These are phyloP conservation scores for Haematococcus lacustris DNA, from an alignment of 139 green algal species.

Conservation along the genomic window DNA sequence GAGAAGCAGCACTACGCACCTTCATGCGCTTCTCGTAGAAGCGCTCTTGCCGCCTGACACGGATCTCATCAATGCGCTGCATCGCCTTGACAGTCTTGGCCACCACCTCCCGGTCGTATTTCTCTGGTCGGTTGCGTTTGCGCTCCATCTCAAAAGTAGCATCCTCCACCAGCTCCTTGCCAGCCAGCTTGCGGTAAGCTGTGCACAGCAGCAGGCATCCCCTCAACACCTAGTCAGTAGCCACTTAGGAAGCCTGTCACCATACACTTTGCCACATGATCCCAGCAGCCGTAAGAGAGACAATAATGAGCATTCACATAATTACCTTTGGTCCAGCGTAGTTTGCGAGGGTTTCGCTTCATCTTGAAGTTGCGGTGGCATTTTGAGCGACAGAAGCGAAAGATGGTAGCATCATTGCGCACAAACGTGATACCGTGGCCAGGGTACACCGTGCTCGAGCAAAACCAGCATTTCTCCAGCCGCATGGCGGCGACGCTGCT, in stretches of 20 bases:
- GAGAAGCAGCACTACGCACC: constrained; percentile 1
- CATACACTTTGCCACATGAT: too few relatives aligned
- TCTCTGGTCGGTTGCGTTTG: constrained; percentile 85
- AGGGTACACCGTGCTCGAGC: constrained; percentile 91
- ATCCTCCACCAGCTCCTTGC: constrained; percentile 93
- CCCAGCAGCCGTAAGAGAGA: too few relatives aligned
- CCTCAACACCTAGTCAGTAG: too few relatives aligned
- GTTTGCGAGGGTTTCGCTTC: constrained; percentile 97
- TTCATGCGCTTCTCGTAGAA: constrained; percentile 86
- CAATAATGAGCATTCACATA: too few relatives aligned
- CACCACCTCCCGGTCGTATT: constrained; percentile 89
- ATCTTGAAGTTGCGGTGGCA: constrained; percentile 99
- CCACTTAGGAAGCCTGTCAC: too few relatives aligned
- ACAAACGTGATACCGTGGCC: constrained; percentile 96
- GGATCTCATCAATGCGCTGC: constrained; percentile 76
- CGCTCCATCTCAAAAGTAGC: constrained; percentile 96
- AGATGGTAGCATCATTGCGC: constrained; percentile 85
- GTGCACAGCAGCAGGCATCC: too few relatives aligned
- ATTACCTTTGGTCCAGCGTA: constrained; percentile 93
- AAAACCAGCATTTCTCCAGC: constrained; percentile 99
- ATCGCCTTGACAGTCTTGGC: constrained; percentile 90
- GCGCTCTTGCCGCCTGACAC: constrained; percentile 70
- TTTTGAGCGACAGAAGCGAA: constrained; percentile 95
- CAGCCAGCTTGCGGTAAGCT: constrained; percentile 68
- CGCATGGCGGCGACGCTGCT: too few relatives aligned